These are phyloP conservation scores for Venturiaceae sp. DNA, from an alignment of 2,329 filamentous ascomycete genomes.

Conservation along the genomic window DNA sequence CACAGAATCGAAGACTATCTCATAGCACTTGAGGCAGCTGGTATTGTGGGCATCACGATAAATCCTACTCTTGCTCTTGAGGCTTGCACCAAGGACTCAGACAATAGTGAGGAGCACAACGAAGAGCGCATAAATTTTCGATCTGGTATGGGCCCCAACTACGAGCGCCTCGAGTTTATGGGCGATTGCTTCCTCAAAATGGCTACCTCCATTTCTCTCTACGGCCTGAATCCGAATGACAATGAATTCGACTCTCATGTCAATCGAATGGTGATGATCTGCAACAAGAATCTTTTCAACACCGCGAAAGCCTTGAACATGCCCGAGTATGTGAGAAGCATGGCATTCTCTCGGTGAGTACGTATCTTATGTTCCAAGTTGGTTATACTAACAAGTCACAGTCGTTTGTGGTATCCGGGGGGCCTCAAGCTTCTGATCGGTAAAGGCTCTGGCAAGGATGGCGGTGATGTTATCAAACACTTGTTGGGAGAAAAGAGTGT, in stretches of 20 bases:
- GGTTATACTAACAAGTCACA: slow-evolving; percentile 19
- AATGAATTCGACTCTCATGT: slow-evolving; percentile 86
- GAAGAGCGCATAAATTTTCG: slow-evolving; percentile 64
- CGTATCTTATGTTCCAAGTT: not conserved
- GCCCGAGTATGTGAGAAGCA: slow-evolving; percentile 73
- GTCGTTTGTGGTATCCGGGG: slow-evolving; percentile 80
- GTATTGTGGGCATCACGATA: slow-evolving; percentile 54
- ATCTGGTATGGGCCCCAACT: slow-evolving; percentile 84
- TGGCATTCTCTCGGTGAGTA: slow-evolving; percentile 60
- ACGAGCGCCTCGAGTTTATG: slow-evolving; percentile 87
- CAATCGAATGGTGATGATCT: slow-evolving; percentile 80
- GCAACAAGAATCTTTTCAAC: slow-evolving; percentile 82
- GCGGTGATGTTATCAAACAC: slow-evolving; percentile 44
- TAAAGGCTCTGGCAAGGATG: slow-evolving; percentile 43
- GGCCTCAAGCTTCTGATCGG: slow-evolving; percentile 64
- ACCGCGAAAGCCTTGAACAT: slow-evolving; percentile 52
- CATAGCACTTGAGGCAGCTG: slow-evolving; percentile 67
- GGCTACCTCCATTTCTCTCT: slow-evolving; percentile 84
- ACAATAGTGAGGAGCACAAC: slow-evolving; percentile 67
- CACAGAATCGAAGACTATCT: slow-evolving; percentile 74
- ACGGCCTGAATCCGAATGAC: slow-evolving; percentile 62
- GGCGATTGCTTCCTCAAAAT: slow-evolving; percentile 94
- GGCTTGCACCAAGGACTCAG: slow-evolving; percentile 85
- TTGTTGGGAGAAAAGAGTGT: slow-evolving; percentile 77
- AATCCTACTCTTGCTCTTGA: slow-evolving; percentile 66